A percentile compares a stretch with the other conserved stretches of the same genome.
Evolutionary conservation across 2,329 filamentous ascomycete species (phyloP).

Genomic region (Kalaharituber pfeilii): DNA sequence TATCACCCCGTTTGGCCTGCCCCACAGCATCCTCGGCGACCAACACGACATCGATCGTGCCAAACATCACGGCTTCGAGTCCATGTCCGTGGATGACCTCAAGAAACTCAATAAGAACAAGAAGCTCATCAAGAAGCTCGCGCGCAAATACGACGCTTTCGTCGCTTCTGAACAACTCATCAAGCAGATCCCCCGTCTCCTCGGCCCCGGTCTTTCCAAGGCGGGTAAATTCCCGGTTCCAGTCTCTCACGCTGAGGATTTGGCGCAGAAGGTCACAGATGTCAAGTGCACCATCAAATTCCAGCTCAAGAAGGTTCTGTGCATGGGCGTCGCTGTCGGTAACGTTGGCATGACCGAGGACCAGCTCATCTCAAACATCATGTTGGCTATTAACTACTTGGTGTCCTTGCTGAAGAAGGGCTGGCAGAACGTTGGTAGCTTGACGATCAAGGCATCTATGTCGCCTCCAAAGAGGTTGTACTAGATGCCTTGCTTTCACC

Average conservation of each 20-base stretch:
- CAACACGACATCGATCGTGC: conserved; percentile 99
- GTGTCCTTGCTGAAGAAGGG: conserved; percentile 99
- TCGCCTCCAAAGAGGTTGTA: conserved; percentile 95
- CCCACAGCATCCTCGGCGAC: conserved; percentile 61
- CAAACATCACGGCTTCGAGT: conserved; percentile 96
- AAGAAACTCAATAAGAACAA: conserved; percentile 99
- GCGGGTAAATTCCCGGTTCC: conserved; percentile 99
- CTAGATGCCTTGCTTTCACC: conserved; percentile 38
- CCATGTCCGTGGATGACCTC: conserved; percentile 95
- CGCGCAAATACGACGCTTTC: conserved; percentile 99
- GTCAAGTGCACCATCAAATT: conserved; percentile 99
- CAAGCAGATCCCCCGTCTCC: conserved; percentile 99
- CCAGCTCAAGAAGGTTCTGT: conserved; percentile 99
- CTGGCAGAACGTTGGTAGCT: conserved; percentile 99
- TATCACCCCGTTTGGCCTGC: too few relatives aligned
- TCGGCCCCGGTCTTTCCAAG: conserved; percentile 96
- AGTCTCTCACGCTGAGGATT: conserved; percentile 90
- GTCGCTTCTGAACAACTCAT: conserved; percentile 91
- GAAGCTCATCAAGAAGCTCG: conserved; percentile 99
- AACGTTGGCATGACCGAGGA: conserved; percentile 96
- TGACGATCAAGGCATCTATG: conserved; percentile 99
- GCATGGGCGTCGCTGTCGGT: conserved; percentile 97
- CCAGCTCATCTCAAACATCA: conserved; percentile 94
- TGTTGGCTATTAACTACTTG: conserved; percentile 99
- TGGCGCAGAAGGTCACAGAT: conserved; percentile 88